phyloP scores from a whole-genome alignment of 2,329 filamentous ascomycete species.

The Colletotrichum liriopes region DNA sequence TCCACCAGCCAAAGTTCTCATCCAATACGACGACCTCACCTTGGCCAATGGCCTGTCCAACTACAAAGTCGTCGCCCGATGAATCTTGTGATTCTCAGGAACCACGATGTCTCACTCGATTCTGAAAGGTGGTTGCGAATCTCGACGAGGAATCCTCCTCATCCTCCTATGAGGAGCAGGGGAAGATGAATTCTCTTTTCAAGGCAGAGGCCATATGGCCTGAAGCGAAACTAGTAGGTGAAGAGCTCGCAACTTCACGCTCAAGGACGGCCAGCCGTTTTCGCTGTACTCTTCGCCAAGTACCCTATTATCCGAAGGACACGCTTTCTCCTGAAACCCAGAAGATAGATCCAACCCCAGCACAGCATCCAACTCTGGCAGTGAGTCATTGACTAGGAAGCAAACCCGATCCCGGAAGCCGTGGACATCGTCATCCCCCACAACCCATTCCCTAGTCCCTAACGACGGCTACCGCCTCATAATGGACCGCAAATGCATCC shows the following conservation, averaged over 20 bases:
- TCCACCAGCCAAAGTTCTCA: no score
- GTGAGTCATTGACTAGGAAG: no score
- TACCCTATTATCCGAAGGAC: neutral
- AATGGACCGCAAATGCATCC: no score
- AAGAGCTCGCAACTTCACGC: neutral
- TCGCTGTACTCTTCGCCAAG: constrained; percentile 10
- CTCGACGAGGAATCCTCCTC: neutral
- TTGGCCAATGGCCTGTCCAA: no score
- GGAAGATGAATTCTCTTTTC: neutral
- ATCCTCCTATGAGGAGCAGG: neutral
- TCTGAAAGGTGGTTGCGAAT: neutral
- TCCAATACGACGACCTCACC: no score
- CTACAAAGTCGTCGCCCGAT: no score
- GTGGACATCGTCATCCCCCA: no score
- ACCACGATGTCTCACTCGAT: neutral
- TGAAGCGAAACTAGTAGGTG: neutral
- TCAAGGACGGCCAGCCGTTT: constrained; percentile 1
- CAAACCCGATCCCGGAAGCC: no score
- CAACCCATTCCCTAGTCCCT: no score
- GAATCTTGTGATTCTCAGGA: no score
- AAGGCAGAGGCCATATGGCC: neutral
- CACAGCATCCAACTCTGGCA: no score
- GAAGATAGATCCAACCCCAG: constrained; percentile 13
- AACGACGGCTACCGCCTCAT: no score
- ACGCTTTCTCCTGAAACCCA: constrained; percentile 1